These are phyloP conservation scores for Citrullus mucosospermus DNA, from an alignment of 306 rosid species.

Conservation along the genomic window DNA sequence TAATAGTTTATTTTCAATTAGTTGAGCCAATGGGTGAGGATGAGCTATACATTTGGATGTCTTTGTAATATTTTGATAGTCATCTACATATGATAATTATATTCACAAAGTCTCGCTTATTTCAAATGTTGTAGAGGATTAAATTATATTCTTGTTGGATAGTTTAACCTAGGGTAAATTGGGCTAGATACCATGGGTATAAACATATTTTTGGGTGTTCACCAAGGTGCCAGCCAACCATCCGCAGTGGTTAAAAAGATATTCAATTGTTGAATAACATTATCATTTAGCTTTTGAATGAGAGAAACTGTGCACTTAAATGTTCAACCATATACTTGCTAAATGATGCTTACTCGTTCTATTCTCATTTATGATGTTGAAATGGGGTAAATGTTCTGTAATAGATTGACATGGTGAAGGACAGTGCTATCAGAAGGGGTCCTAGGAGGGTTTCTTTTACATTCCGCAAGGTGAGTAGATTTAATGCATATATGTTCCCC, in stretches of 20 bases:
- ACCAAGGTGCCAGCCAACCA: background rate
- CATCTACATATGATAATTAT: background rate
- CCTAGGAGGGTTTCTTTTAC: constrained; percentile 87
- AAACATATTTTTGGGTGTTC: background rate
- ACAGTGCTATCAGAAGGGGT: constrained; percentile 44
- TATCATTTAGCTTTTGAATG: background rate
- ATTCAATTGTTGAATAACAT: background rate
- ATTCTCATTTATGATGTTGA: constrained; percentile 6
- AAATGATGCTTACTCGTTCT: background rate
- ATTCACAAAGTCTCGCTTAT: background rate
- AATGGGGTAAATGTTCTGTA: background rate
- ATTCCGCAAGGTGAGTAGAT: constrained; percentile 50
- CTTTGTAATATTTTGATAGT: background rate
- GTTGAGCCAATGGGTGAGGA: background rate
- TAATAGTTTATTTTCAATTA: background rate
- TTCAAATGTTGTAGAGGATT: background rate
- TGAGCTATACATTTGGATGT: background rate
- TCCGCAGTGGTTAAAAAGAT: background rate
- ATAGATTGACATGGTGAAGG: constrained; percentile 67
- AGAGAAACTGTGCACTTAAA: background rate
- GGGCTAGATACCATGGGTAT: background rate
- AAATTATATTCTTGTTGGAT: background rate
- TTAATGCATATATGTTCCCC: background rate
- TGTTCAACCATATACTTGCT: background rate
- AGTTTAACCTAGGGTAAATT: background rate